Evolutionary conservation across 257 asterid genomes (phyloP).

Genomic region (Nicotiana undulata): DNA sequence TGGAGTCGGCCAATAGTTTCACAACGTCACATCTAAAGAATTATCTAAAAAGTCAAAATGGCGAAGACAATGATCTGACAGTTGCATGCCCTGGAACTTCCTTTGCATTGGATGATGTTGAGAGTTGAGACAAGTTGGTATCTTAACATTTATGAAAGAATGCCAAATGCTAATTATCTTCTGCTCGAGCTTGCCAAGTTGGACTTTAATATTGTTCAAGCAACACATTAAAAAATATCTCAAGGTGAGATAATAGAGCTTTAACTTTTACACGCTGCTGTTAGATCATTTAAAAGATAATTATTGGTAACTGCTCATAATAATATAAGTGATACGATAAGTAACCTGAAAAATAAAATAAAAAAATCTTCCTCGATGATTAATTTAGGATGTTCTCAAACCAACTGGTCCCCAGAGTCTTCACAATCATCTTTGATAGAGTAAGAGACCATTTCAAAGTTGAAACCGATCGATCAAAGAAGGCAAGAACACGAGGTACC

Average conservation of each 20-base stretch:
- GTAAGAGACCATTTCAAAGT: too few species aligned
- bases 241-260: constrained; percentile 10
- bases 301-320: too few species aligned
- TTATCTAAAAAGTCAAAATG: neutral
- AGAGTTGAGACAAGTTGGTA: constrained; percentile 27
- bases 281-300: too few species aligned
- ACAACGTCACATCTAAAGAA: constrained; percentile 2
- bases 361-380: too few species aligned
- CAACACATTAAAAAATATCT: constrained; percentile 18
- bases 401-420: too few species aligned
- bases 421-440: too few species aligned
- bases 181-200: constrained; percentile 37
- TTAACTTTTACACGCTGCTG: too few species aligned
- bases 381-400: too few species aligned
- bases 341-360: too few species aligned
- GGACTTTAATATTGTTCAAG: constrained; percentile 42
- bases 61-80: neutral
- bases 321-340: too few species aligned
- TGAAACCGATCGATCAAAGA: too few species aligned
- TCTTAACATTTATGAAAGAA: constrained; percentile 17
- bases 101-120: constrained; percentile 27
- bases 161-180: constrained; percentile 4
- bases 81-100: constrained; percentile 29
- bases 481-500: too few species aligned
- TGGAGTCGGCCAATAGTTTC: constrained; percentile 32